Percentiles rank a stretch among this genome's conserved stretches.
Evolutionary conservation across 2,329 filamentous ascomycete species (phyloP).

Genomic region (Ceratocystis papillata): DNA sequence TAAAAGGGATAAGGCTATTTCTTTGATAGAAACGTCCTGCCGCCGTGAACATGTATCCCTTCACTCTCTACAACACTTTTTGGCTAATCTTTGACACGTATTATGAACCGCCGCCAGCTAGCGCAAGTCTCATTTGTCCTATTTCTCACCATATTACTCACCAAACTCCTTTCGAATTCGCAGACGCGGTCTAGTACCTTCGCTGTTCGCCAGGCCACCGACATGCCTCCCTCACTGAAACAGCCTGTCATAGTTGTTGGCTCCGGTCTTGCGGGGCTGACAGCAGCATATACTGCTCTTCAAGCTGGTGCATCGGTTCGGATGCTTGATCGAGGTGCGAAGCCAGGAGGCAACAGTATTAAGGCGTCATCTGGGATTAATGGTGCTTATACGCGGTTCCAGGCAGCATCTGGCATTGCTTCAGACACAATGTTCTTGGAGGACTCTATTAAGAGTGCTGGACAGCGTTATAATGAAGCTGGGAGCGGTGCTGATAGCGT

Average conservation of each 20-base stretch:
- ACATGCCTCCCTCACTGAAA: background rate
- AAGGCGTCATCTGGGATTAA: slow-evolving; percentile 59
- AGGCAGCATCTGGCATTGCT: slow-evolving; percentile 33
- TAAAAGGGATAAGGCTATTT: background rate
- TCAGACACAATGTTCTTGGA: slow-evolving; percentile 36
- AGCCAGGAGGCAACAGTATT: slow-evolving; percentile 54
- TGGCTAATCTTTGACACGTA: background rate
- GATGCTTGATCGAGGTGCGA: slow-evolving; percentile 48
- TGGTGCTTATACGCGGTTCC: slow-evolving; percentile 48
- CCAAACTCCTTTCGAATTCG: background rate
- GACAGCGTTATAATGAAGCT: slow-evolving; percentile 32
- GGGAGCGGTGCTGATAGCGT: background rate
- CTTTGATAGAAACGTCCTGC: background rate
- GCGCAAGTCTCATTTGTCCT: slow-evolving; percentile 4
- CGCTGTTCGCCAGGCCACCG: background rate
- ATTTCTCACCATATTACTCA: background rate
- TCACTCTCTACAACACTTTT: background rate
- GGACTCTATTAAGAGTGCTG: slow-evolving; percentile 49
- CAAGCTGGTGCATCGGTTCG: slow-evolving; percentile 42
- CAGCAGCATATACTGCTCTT: slow-evolving; percentile 48
- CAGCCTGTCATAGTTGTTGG: slow-evolving; percentile 49
- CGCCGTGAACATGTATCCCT: background rate
- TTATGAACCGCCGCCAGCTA: slow-evolving; percentile 10
- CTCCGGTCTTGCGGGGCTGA: slow-evolving; percentile 52
- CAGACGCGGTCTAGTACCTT: background rate